Base-by-base conservation (phyloP, 805 yeast genomes). In the Zygosaccharomyces siamensis region DNA sequence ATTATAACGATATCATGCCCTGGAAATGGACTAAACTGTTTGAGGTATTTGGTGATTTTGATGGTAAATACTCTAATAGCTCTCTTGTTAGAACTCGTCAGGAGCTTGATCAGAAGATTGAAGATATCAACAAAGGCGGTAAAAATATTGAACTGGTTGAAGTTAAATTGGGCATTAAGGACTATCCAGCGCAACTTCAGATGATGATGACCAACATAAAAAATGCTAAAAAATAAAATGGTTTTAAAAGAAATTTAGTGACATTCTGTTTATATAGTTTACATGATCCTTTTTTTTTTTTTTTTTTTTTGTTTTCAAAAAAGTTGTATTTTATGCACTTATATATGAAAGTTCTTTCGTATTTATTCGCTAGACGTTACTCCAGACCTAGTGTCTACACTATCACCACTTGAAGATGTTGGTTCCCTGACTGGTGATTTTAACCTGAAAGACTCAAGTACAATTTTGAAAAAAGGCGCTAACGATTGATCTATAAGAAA, bases 1-100 rank as follows among this genome's bases (percentile, higher is more conserved):
- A 76, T 0, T 90, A 89, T 67, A 90, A 90, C 65, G 96, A 89
- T 58, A 83, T 90, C 50, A 79, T 83, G 63, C 66, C 74, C 50
- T 90, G 97, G 96, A 73, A 84, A 53, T 89, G 95, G 95, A 75
- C 83, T 2, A 69, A 79, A 50, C 69, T 87, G 31, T 76, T 86
- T 54, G 73, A 77, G 49, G 77, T 79, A 14, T 84, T 90, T 60
- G 89, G 89, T 11, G 83, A 75, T 54, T 59, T 65, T 12, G 65
- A 68, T 7, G 61, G 67, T 35, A 55, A 58, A 45, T 57, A 59
- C 43, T 52, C 70, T 45, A 62, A 59, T 37, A 67, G 71, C 27
- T 55, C 57, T 23, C 62, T 55, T 38, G 72, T 79, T 24, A 53
- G 61, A n/a, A 66, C 69, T 3, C 63, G 69, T 31, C 64, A 73